Conservation (phyloP, 179 eudicot genomes). For the Beta macrorhiza region DNA sequence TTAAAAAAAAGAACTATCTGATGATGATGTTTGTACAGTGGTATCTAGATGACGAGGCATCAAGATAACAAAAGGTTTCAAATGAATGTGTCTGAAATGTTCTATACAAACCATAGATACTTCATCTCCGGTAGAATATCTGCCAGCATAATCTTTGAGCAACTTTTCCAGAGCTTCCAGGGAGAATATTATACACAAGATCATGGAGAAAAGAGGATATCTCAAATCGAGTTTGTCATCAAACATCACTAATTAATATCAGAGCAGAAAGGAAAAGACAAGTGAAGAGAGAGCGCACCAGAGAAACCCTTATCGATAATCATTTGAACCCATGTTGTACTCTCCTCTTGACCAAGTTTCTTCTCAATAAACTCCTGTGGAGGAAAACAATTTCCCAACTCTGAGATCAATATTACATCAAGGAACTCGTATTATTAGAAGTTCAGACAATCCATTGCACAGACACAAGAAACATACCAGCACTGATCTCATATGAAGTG, state of each 20-base stretch:
- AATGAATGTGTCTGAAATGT: not conserved
- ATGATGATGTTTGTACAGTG: not conserved
- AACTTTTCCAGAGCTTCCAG: constrained; percentile 55
- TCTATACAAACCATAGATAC: constrained; percentile 41
- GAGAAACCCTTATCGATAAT: constrained; percentile 47
- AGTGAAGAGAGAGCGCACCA: constrained; percentile 27
- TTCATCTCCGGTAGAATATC: constrained; percentile 49
- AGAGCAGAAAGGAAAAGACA: not conserved
- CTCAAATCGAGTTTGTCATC: not conserved
- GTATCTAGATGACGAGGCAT: no score
- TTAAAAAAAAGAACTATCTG: not conserved
- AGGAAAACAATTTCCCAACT: not conserved
- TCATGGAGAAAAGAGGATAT: no score
- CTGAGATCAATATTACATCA: not conserved
- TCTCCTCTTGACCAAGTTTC: constrained; percentile 41
- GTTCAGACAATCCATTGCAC: constrained; percentile 1
- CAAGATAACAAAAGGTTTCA: not conserved
- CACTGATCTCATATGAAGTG: constrained; percentile 47
- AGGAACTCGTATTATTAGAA: not conserved
- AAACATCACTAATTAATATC: not conserved
- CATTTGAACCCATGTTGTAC: constrained; percentile 36
- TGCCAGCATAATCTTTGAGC: constrained; percentile 43
- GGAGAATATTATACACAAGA: not conserved
- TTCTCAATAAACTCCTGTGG: constrained; percentile 42
- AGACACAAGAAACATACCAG: constrained; percentile 34